phyloP scores from a whole-genome alignment of 1,284 basidiomycete genomes.

The Apiotrichum gamsii region DNA sequence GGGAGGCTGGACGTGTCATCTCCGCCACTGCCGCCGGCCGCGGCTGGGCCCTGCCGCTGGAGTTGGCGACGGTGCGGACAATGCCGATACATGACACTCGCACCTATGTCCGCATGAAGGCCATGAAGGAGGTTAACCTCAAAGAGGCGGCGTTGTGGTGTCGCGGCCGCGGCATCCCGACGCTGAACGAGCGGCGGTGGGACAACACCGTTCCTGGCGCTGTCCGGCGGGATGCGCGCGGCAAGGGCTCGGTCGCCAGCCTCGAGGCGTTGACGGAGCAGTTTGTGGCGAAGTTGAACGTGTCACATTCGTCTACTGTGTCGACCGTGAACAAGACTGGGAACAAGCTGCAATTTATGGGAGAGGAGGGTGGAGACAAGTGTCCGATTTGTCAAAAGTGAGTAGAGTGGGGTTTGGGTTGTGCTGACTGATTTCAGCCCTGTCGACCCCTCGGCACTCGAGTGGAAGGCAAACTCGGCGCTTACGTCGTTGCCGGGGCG shows the following conservation, averaged over 20 bases:
- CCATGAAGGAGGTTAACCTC: conserved; percentile 67
- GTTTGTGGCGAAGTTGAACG: conserved; percentile 73
- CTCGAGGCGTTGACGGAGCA: conserved; percentile 70
- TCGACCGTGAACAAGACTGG: conserved; percentile 79
- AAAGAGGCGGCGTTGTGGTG: conserved; percentile 59
- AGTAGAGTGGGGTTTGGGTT: conserved; percentile 26
- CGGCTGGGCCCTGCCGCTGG: conserved; percentile 67
- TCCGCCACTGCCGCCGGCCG: conserved; percentile 70
- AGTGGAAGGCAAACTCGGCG: conserved; percentile 67
- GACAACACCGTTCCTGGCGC: conserved; percentile 17
- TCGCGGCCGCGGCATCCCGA: conserved; percentile 41
- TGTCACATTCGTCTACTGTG: conserved; percentile 80
- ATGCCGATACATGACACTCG: neutral
- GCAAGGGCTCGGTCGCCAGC: conserved; percentile 49
- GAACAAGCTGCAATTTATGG: conserved; percentile 64
- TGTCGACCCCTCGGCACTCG: conserved; percentile 60
- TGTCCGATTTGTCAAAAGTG: conserved; percentile 72
- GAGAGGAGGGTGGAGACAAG: conserved; percentile 37
- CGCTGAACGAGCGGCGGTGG: conserved; percentile 68
- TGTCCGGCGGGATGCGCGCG: conserved; percentile 48
- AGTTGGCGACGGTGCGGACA: conserved; percentile 53
- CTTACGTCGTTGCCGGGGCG: conserved; percentile 55
- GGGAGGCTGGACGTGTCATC: conserved; percentile 69
- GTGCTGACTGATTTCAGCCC: conserved; percentile 50
- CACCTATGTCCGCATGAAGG: conserved; percentile 58